Evolutionary conservation across 2,329 filamentous ascomycete genomes (phyloP).

Genomic region (Pyrenophora teres): DNA sequence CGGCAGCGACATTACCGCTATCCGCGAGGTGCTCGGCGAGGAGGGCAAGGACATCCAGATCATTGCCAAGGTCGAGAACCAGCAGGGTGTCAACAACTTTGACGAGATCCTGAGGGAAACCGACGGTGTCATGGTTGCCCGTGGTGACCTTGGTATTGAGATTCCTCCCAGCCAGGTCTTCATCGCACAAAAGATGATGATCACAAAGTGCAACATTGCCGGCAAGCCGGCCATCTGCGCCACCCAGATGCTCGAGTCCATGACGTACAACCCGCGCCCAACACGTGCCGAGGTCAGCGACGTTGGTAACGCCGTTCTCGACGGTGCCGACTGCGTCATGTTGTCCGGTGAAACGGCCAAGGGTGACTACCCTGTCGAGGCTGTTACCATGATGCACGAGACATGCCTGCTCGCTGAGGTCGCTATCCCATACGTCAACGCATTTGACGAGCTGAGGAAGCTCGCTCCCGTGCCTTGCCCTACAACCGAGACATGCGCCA

Average conservation of each 20-base stretch:
- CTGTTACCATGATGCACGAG: constrained; percentile 97
- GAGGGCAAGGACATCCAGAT: constrained; percentile 97
- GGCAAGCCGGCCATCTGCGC: constrained; percentile 99
- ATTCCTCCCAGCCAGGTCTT: constrained; percentile 98
- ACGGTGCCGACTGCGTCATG: constrained; percentile 99
- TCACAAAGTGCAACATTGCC: constrained; percentile 99
- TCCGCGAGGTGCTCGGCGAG: constrained; percentile 87
- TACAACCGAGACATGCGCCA: constrained; percentile 91
- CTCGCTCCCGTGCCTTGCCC: constrained; percentile 81
- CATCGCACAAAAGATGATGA: constrained; percentile 99
- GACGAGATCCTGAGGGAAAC: constrained; percentile 94
- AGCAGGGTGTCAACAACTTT: constrained; percentile 99
- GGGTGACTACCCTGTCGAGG: constrained; percentile 89
- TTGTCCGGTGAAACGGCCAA: constrained; percentile 99
- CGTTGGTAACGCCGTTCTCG: constrained; percentile 95
- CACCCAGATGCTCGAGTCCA: constrained; percentile 99
- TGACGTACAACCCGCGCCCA: constrained; percentile 99
- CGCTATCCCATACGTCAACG: constrained; percentile 93
- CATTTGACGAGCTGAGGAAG: constrained; percentile 92
- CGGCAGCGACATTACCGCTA: constrained; percentile 88
- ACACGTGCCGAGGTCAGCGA: constrained; percentile 98
- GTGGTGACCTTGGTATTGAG: constrained; percentile 97
- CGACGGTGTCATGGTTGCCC: constrained; percentile 99
- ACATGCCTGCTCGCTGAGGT: constrained; percentile 96
- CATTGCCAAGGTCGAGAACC: constrained; percentile 99